phyloP scores from a whole-genome alignment of 2,329 filamentous ascomycete genomes.

The Hirsutella thompsonii region DNA sequence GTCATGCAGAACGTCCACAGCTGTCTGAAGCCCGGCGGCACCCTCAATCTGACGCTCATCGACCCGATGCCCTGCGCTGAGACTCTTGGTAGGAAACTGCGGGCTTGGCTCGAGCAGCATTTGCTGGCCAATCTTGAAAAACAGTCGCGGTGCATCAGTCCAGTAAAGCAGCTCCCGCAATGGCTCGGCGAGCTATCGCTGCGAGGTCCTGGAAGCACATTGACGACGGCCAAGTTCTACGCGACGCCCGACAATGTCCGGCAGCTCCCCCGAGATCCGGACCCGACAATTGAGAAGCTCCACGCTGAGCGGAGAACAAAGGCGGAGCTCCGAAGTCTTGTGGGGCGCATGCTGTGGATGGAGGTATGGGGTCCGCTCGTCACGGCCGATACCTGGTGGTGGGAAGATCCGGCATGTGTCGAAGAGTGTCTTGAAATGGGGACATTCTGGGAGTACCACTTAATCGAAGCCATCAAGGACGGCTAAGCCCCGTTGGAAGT shows the following conservation, averaged over 20 bases:
- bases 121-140: constrained; percentile 46
- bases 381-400: constrained; percentile 43
- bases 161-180: constrained; percentile 41
- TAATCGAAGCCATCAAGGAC: constrained; percentile 41
- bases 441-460: constrained; percentile 46
- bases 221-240: constrained; percentile 35
- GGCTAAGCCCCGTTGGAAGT: not conserved
- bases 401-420: constrained; percentile 42
- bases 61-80: constrained; percentile 45
- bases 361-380: constrained; percentile 46
- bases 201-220: constrained; percentile 30
- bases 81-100: constrained; percentile 43
- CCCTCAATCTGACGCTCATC: constrained; percentile 46
- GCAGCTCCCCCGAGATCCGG: constrained; percentile 9
- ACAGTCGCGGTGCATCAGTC: constrained; percentile 45
- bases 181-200: constrained; percentile 46
- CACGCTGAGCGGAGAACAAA: constrained; percentile 19
- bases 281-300: constrained; percentile 10
- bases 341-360: constrained; percentile 46
- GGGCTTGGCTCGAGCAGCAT: constrained; percentile 48
- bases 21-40: constrained; percentile 40
- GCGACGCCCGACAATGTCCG: constrained; percentile 23
- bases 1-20: constrained; percentile 44
- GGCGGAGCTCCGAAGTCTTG: constrained; percentile 35
- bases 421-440: constrained; percentile 40